These are phyloP conservation scores for Schizothecium vesticola DNA, from an alignment of 495 filamentous ascomycete genomes.

Conservation along the genomic window DNA sequence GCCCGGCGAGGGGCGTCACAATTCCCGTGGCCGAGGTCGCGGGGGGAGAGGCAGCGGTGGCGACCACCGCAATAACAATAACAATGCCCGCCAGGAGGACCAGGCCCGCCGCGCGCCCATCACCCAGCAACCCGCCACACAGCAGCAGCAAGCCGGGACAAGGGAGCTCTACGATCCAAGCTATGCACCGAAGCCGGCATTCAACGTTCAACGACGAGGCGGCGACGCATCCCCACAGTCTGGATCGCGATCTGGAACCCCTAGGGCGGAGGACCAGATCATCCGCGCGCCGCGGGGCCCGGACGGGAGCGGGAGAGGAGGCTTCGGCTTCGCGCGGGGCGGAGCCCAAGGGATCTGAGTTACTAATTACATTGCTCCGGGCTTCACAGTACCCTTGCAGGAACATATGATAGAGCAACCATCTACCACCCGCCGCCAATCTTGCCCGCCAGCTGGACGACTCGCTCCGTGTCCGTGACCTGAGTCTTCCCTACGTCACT, in stretches of 20 bases:
- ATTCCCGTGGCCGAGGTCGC: conserved; percentile 17
- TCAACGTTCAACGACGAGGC: conserved; percentile 44
- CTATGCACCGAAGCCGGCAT: conserved; percentile 56
- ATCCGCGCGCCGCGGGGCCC: conserved; percentile 69
- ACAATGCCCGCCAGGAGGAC: conserved; percentile 20
- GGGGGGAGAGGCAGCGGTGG: conserved; percentile 23
- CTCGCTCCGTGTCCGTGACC: conserved; percentile 65
- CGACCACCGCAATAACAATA: conserved; percentile 7
- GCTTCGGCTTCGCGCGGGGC: conserved; percentile 53
- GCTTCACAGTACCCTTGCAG: not conserved
- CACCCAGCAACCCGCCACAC: not conserved
- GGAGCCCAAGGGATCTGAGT: conserved; percentile 36
- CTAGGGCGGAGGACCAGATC: conserved; percentile 44
- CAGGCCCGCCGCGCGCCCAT: conserved; percentile 13
- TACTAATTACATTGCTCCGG: conserved; percentile 12
- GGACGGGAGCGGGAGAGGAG: conserved; percentile 67
- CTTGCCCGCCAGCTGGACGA: conserved; percentile 84
- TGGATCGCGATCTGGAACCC: conserved; percentile 39
- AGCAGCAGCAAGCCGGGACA: conserved; percentile 20
- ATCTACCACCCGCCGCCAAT: conserved; percentile 88
- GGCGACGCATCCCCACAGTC: conserved; percentile 44
- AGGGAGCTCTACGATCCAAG: conserved; percentile 68
- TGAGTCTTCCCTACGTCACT: conserved; percentile 87
- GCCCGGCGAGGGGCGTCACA: conserved; percentile 43
- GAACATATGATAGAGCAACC: not conserved